A percentile compares a stretch with the other conserved stretches of the same genome.
Conservation (phyloP, 176 grass and related monocot species). For the bread wheat (Triticum aestivum) region DNA sequence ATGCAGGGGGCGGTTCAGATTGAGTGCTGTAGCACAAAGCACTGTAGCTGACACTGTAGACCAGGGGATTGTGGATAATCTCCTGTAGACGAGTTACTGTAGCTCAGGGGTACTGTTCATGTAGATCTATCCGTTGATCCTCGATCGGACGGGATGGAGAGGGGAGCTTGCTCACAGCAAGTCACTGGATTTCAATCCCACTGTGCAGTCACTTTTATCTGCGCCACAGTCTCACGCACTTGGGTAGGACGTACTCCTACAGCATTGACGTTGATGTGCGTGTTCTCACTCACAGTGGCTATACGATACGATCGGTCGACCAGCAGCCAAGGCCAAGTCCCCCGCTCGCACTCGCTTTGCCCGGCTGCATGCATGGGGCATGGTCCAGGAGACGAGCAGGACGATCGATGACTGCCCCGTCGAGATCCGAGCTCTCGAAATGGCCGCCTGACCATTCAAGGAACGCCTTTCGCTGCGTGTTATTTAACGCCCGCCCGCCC, state of each 20-base stretch:
- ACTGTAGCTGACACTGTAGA: too few species aligned
- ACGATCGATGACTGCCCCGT: neutral
- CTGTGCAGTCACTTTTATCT: conserved; percentile 2
- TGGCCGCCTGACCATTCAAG: conserved; percentile 32
- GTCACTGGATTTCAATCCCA: too few species aligned
- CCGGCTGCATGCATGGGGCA: conserved; percentile 7
- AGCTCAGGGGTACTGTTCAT: too few species aligned
- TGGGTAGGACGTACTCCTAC: neutral
- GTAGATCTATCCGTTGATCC: too few species aligned
- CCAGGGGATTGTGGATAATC: too few species aligned
- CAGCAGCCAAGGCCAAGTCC: neutral
- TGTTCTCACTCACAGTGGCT: neutral
- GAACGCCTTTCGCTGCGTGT: conserved; percentile 17
- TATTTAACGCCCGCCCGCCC: neutral
- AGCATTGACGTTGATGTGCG: neutral
- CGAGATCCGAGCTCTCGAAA: conserved; percentile 63
- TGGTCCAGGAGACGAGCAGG: conserved; percentile 26
- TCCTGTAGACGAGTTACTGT: too few species aligned
- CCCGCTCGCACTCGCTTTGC: conserved; percentile 30
- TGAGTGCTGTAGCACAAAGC: too few species aligned
- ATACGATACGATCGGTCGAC: neutral
- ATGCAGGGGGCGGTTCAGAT: too few species aligned
- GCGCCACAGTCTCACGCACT: neutral
- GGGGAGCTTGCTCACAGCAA: too few species aligned
- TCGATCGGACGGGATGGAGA: too few species aligned